Base-by-base conservation (phyloP, 2,329 filamentous ascomycete genomes). In the Cladophialophora carrionii region DNA sequence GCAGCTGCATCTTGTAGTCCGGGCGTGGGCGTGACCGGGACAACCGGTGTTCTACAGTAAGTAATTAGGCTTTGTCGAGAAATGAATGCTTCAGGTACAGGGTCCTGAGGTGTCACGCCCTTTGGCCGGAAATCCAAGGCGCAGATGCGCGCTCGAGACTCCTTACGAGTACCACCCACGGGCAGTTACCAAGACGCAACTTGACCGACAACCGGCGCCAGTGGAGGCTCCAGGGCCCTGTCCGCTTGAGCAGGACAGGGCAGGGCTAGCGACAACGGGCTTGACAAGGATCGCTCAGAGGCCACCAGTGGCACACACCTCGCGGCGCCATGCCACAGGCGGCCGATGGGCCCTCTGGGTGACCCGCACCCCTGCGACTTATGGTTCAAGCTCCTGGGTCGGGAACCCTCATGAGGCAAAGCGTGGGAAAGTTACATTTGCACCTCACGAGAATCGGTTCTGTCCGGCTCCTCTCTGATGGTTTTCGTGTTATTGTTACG, bases 191-290 rank as follows among this genome's bases (percentile, higher is more conserved):
- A 32, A 53, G 57, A 53, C 26, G 57, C 29, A 17, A 43, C 58
- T 55, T 54, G 58, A 43, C 59, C 49, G 52, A 61, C 59, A 61
- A 54, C 59, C 57, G 57, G 46, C 51, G 57, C 43, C 49, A 17
- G 32, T 51, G 4, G 22, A 20, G 20, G 48, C 46, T 52, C 3
- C 29, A 29, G 34, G 48, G n/a, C 57, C 57, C 46, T 51, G 46
- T 29, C 41, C 7, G 22, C 26, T 43, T 31, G 41, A 49, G 41
- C 37, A n/a, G 17, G 37, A 43, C 37, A 20, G 41, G 34, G 41
- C 37, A n/a, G 17, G 37, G n/a, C 37, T 43, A n/a, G 37, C n/a
- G 37, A 46, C 14, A 10, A 24, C 24, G 14, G 37, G 41, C 37
- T 48, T n/a, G 24, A 58, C 26, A 20, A 32, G 56, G 56, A 58